phyloP scores from a whole-genome alignment of 1,284 basidiomycete genomes.

The Hemileia vastatrix region DNA sequence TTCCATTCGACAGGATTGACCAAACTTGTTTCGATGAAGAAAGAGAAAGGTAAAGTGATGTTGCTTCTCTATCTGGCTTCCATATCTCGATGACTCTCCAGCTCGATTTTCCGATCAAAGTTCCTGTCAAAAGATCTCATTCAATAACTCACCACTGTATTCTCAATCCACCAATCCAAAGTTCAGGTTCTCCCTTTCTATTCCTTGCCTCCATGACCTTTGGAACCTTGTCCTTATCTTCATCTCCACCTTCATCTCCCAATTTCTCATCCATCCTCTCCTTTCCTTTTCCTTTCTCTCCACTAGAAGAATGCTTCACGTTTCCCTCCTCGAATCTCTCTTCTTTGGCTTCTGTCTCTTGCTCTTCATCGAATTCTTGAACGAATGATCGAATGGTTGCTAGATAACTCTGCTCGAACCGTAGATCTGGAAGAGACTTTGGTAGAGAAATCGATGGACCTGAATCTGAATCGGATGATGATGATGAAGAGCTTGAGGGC shows the following conservation, averaged over 20 bases:
- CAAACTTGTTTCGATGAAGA: too few species aligned
- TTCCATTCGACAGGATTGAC: too few species aligned
- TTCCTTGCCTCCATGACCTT: slow-evolving; percentile 9
- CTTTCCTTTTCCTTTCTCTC: slow-evolving; percentile 10
- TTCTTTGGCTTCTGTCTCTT: slow-evolving; percentile 2
- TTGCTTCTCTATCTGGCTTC: too few species aligned
- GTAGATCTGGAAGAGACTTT: slow-evolving; percentile 29
- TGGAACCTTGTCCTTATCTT: slow-evolving; percentile 8
- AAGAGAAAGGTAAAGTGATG: too few species aligned
- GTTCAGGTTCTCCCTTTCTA: slow-evolving; percentile 22
- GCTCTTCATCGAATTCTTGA: slow-evolving; percentile 27
- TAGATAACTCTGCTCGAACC: slow-evolving; percentile 37
- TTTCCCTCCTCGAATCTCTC: neutral
- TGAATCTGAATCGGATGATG: neutral
- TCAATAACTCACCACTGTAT: slow-evolving; percentile 33
- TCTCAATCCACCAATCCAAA: slow-evolving; percentile 35
- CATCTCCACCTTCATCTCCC: slow-evolving; percentile 3
- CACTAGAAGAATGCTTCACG: neutral
- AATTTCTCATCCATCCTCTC: neutral
- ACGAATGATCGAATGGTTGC: slow-evolving; percentile 32
- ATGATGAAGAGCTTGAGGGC: neutral
- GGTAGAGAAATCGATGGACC: neutral
- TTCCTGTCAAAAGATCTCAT: neutral
- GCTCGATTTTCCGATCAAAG: too few species aligned
- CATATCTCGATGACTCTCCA: too few species aligned